These are phyloP conservation scores for Insectozyma bohioensis DNA, from an alignment of 1,139 yeast genomes.

Conservation along the genomic window DNA sequence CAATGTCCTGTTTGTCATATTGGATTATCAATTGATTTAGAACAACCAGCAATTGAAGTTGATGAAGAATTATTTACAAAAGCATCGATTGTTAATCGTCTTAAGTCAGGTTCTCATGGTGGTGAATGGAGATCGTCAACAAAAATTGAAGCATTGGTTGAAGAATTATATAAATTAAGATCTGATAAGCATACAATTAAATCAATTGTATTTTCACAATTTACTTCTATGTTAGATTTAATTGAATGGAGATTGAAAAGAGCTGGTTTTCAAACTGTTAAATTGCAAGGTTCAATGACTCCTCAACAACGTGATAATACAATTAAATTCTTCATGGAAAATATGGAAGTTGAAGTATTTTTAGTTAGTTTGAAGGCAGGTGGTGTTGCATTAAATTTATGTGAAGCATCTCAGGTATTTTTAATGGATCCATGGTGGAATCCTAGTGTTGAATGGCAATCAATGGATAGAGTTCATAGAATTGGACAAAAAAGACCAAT, in stretches of 20 bases:
- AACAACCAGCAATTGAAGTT: constrained; percentile 83
- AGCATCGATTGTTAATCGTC: constrained; percentile 85
- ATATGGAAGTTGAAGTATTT: constrained; percentile 88
- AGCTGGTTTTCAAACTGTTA: constrained; percentile 93
- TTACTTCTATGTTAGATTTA: constrained; percentile 92
- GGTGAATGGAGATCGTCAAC: constrained; percentile 91
- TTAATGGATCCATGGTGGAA: constrained; percentile 99
- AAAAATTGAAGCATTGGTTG: constrained; percentile 93
- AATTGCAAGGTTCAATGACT: constrained; percentile 93
- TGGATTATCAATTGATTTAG: constrained; percentile 82
- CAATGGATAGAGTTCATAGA: constrained; percentile 97
- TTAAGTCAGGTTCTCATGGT: constrained; percentile 69
- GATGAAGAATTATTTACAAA: constrained; percentile 64
- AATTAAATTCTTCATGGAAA: constrained; percentile 87
- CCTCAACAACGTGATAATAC: constrained; percentile 93
- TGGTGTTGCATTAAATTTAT: constrained; percentile 93
- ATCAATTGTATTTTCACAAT: constrained; percentile 94
- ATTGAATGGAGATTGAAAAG: constrained; percentile 93
- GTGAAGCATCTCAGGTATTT: constrained; percentile 96
- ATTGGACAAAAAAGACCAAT: constrained; percentile 96
- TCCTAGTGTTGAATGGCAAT: constrained; percentile 97
- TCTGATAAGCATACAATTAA: constrained; percentile 88
- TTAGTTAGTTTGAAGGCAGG: constrained; percentile 96
- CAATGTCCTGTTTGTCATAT: constrained; percentile 97
- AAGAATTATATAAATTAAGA: constrained; percentile 82